These are phyloP conservation scores for Dioscorea dumetorum DNA, from an alignment of 106 monocot genomes.

Conservation along the genomic window DNA sequence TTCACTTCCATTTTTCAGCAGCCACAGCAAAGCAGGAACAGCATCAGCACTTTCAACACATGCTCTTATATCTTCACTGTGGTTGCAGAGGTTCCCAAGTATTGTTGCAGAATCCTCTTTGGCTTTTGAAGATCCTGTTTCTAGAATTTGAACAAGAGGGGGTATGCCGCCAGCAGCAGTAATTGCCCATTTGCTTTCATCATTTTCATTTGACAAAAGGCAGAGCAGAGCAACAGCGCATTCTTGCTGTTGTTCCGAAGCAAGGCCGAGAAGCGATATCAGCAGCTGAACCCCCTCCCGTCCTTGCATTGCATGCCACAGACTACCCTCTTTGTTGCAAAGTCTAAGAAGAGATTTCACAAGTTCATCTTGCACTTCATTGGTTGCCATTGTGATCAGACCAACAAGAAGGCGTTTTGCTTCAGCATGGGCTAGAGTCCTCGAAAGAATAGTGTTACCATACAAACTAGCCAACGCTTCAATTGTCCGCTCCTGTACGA, in stretches of 20 bases:
- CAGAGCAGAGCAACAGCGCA: constrained; percentile 83
- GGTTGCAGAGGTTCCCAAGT: constrained; percentile 93
- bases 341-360: constrained; percentile 73
- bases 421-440: constrained; percentile 52
- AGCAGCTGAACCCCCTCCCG: constrained; percentile 92
- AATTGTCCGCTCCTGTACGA: constrained; percentile 86
- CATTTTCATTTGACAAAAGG: constrained; percentile 87
- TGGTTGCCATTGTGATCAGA: constrained; percentile 90
- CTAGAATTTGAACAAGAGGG: constrained; percentile 97
- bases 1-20: constrained; percentile 95
- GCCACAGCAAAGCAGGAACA: constrained; percentile 94
- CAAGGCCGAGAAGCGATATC: constrained; percentile 97
- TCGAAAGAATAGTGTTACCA: constrained; percentile 74
- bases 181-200: constrained; percentile 99
- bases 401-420: constrained; percentile 91
- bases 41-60: constrained; percentile 99
- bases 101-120: constrained; percentile 98
- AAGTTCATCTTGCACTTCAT: constrained; percentile 83
- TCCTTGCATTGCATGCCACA: constrained; percentile 91
- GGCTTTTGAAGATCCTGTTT: constrained; percentile 88
- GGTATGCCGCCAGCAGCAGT: constrained; percentile 99
- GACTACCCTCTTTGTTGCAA: constrained; percentile 56
- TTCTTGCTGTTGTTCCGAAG: constrained; percentile 99
- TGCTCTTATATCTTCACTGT: constrained; percentile 97
- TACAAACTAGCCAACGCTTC: constrained; percentile 98